phyloP scores from a whole-genome alignment of 257 asterid genomes.

The Scutellaria baicalensis region DNA sequence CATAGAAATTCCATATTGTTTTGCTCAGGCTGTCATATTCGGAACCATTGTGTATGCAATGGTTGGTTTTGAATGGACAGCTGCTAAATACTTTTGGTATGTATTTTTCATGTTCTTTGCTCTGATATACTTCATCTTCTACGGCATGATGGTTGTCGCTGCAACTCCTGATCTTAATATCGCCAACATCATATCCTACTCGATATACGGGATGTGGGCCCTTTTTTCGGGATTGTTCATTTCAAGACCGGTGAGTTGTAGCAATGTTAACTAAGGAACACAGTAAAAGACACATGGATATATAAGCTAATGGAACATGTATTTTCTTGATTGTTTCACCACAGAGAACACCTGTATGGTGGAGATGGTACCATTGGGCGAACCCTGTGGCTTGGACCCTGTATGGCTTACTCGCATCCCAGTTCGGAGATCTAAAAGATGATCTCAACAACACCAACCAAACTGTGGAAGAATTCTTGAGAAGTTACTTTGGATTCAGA shows the following conservation, averaged over 20 bases:
- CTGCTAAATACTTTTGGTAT: conserved; percentile 20
- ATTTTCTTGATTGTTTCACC: background rate
- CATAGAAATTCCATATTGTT: conserved; percentile 22
- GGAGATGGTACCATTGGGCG: conserved; percentile 32
- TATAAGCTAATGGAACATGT: background rate
- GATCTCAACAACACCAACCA: background rate
- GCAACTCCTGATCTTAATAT: conserved; percentile 18
- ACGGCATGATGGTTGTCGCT: conserved; percentile 24
- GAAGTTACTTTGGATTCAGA: conserved; percentile 17
- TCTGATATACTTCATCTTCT: conserved; percentile 14
- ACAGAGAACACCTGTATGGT: conserved; percentile 25
- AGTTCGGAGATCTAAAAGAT: conserved; percentile 16
- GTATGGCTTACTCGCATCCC: conserved; percentile 17
- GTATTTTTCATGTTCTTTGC: conserved; percentile 19
- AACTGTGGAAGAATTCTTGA: conserved; percentile 13
- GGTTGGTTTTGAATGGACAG: conserved; percentile 34
- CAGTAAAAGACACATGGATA: background rate
- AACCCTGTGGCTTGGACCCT: conserved; percentile 25
- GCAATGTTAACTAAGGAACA: background rate
- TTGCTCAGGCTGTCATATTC: conserved; percentile 19
- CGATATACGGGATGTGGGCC: conserved; percentile 14
- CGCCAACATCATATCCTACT: conserved; percentile 9
- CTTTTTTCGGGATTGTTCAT: conserved; percentile 23
- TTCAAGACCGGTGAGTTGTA: conserved; percentile 20
- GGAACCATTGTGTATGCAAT: conserved; percentile 30